Evolutionary conservation across 768 basidiomycete genomes (phyloP).

Genomic region (Boletus insuetus): DNA sequence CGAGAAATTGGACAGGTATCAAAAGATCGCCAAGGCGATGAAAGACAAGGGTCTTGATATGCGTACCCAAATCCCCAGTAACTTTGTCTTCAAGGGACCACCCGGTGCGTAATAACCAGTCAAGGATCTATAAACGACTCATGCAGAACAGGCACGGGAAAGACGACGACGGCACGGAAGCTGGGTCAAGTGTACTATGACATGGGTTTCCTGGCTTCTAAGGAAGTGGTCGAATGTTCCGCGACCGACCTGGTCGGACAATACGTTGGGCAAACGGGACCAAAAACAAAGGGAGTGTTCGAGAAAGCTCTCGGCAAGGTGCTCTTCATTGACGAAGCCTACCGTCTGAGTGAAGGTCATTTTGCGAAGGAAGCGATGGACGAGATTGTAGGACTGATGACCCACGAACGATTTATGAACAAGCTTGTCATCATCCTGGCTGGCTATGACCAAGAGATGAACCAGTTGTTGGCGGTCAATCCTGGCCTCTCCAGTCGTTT

Average conservation of each 20-base stretch:
- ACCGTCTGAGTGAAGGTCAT: slow-evolving; percentile 57
- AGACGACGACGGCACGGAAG: slow-evolving; percentile 62
- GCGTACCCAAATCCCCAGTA: slow-evolving; percentile 53
- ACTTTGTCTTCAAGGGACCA: slow-evolving; percentile 72
- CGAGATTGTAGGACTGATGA: slow-evolving; percentile 66
- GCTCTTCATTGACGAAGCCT: slow-evolving; percentile 74
- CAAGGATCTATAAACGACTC: neutral
- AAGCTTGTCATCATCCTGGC: slow-evolving; percentile 70
- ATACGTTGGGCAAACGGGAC: slow-evolving; percentile 72
- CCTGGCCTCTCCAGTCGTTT: slow-evolving; percentile 69
- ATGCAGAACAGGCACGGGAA: slow-evolving; percentile 52
- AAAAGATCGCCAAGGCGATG: slow-evolving; percentile 46
- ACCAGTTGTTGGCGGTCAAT: slow-evolving; percentile 56
- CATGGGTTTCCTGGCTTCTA: slow-evolving; percentile 54
- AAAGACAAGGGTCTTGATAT: slow-evolving; percentile 43
- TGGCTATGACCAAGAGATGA: slow-evolving; percentile 70
- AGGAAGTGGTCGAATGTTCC: slow-evolving; percentile 63
- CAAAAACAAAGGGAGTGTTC: slow-evolving; percentile 58
- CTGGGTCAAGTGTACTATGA: slow-evolving; percentile 64
- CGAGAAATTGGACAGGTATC: slow-evolving; percentile 46
- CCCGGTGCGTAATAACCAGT: slow-evolving; percentile 43
- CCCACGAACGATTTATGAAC: slow-evolving; percentile 52
- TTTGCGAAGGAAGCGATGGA: slow-evolving; percentile 76
- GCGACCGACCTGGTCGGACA: slow-evolving; percentile 69
- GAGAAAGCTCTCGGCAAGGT: slow-evolving; percentile 67